phyloP scores from a whole-genome alignment of 306 rosid species.

The Herpetospermum pedunculosum region DNA sequence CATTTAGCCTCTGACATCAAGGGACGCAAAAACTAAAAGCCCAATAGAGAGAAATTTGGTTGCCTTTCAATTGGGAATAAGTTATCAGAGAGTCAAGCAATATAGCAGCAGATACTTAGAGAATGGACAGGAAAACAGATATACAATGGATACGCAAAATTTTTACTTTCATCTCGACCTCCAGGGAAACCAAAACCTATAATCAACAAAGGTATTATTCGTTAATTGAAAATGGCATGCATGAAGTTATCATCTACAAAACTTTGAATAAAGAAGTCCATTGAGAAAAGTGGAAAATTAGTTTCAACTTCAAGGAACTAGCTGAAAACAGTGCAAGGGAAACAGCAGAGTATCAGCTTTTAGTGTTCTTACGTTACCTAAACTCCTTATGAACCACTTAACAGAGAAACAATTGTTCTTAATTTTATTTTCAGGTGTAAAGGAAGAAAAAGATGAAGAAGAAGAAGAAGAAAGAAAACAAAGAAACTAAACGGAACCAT shows the following conservation, averaged over 20 bases:
- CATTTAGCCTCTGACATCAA: not conserved
- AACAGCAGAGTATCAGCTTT: not conserved
- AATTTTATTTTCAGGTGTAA: not conserved
- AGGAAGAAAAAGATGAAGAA: not conserved
- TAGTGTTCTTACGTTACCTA: not conserved
- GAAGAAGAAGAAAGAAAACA: not conserved
- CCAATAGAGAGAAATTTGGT: not conserved
- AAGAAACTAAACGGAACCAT: not conserved
- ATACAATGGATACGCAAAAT: conserved; percentile 39
- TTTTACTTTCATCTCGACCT: conserved; percentile 45
- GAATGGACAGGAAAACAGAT: conserved; percentile 1
- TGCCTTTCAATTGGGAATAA: not conserved
- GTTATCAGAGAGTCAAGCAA: not conserved
- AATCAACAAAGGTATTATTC: not conserved
- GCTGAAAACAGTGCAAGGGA: not conserved
- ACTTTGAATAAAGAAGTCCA: not conserved
- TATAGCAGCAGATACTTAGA: not conserved
- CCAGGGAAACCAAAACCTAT: conserved; percentile 8
- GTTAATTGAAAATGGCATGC: not conserved
- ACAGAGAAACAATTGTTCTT: not conserved
- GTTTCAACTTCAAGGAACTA: not conserved
- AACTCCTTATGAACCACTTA: not conserved
- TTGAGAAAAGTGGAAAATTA: not conserved
- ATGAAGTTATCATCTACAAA: not conserved
- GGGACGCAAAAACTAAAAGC: not conserved